Base-by-base conservation (phyloP, 805 yeast genomes). In the Blastobotrys muscicola region DNA sequence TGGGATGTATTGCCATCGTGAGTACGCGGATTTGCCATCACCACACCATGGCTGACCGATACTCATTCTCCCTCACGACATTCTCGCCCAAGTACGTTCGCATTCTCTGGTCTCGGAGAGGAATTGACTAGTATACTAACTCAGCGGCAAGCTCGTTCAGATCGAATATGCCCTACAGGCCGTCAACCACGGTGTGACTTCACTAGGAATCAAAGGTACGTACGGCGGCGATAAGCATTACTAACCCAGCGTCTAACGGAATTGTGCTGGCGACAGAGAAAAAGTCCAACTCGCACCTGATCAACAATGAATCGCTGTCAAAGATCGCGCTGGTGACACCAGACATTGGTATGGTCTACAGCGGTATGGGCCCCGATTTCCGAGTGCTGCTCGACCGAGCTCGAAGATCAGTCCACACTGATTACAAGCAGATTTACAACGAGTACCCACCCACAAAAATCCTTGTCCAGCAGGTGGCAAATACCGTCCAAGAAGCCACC, bases 321-420 rank as follows among this genome's bases (percentile, higher is more conserved):
- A 92, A 92, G 61, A 80, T 92, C 33, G 82, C 85, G 39, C 66
- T 76, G 48, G 76, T 92, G 57, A 87, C 98, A 3, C 97, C 98
- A 32, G 87, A 92, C 61, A 84, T 90, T 55, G 98, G 97, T 45
- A 86, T 92, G 74, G 89, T 94, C 3, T 92, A 92, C 66, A 75
- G 95, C 5, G 99, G 99, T 13, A 89, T 92, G 97, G 97, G 97
- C 20, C 98, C 99, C 15, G 99, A 92, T 64, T 92, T 84, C 69
- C 75, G 99, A 51, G 95, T 92, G 11, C 74, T 92, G 30, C 86
- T 89, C 41, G 97, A 92, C 67, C 83, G 83, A 63, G 86, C 97
- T 8, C 78, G 99, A 56, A 89, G 86, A 64, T 80, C 84, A 47
- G 85, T 97, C 36, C 97, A 92, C 63, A 80, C 96, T 15, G 76